These are phyloP conservation scores for Russula sp. DNA, from an alignment of 768 basidiomycete genomes.

Conservation along the genomic window DNA sequence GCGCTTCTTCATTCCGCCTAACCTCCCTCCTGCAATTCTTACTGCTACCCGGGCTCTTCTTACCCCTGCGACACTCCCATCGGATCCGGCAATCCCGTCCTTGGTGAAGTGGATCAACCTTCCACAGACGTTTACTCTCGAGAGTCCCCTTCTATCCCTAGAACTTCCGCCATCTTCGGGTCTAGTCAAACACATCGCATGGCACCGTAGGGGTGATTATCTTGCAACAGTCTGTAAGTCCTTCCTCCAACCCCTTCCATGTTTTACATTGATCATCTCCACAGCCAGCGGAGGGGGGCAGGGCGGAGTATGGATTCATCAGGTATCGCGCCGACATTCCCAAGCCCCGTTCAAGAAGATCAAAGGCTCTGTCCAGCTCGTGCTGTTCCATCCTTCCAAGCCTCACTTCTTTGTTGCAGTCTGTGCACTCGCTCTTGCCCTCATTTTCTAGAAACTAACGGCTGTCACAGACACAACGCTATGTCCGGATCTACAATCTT, in stretches of 20 bases:
- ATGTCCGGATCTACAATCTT: constrained; percentile 91
- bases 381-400: constrained; percentile 90
- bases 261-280: neutral
- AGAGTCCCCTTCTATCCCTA: constrained; percentile 51
- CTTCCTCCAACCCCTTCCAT: neutral
- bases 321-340: constrained; percentile 86
- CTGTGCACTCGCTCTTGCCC: constrained; percentile 30
- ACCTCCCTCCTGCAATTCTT: constrained; percentile 52
- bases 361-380: constrained; percentile 83
- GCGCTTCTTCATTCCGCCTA: constrained; percentile 74
- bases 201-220: constrained; percentile 95
- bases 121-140: constrained; percentile 38
- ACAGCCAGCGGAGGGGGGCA: constrained; percentile 61
- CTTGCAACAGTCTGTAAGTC: constrained; percentile 88
- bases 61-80: constrained; percentile 57
- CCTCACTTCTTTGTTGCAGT: constrained; percentile 98
- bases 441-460: neutral
- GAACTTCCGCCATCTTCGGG: constrained; percentile 60
- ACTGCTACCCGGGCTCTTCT: constrained; percentile 54
- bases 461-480: constrained; percentile 76
- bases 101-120: constrained; percentile 62
- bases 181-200: constrained; percentile 70
- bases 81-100: constrained; percentile 47
- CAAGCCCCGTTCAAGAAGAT: constrained; percentile 98
- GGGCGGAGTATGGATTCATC: constrained; percentile 92